Evolutionary conservation across 805 yeast species (phyloP), one percentile per base, ranked within the genome.

Genomic region (Henningerozyma blattae): DNA sequence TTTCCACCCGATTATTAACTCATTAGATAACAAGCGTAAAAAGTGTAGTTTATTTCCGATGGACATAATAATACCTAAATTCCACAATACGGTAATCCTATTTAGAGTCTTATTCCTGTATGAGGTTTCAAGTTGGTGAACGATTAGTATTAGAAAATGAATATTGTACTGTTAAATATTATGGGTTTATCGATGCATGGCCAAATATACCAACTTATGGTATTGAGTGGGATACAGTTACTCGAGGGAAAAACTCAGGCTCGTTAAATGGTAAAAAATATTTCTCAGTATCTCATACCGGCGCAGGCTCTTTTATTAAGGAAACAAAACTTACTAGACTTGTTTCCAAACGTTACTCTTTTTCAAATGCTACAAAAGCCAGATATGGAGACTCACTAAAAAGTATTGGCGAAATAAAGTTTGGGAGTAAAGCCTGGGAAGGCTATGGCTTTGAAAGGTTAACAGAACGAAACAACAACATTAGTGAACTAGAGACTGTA

Each of bases 141-240:
- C 41, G 68, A 18, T 33, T 60, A n/a, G 47, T 53, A 2, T 43
- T 60, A 10, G 45, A 55, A n/a, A 68, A 67, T 0, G 63, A 72
- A 5, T 41, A 69, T 2, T 80, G 84, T 28, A 81, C 94, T 0
- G 65, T 86, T 3, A 58, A 66, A 33, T 86, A 50, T 45, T 47
- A 67, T 2, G 95, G 95, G 0, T 29, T 33, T 3, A 55, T 85
- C 0, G 74, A 76, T 0, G 62, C 59, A 10, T 85, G 95, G 95
- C 67, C 70, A 0, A 49, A 52, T 8, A 59, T 53, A 0, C 27
- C 42, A 1, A 85, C 89, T 0, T 53, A 71, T 12, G 96, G 96
- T 1, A 65, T 87, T 3, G 95, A 87, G 52, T 87, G 95, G 95
- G 96, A 87, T 50, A 62, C 73, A 30, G 56, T 66, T 0, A 35